These are phyloP conservation scores for Fragilaria crotonensis DNA, from an alignment of 108 stramenopile species.

Conservation along the genomic window DNA sequence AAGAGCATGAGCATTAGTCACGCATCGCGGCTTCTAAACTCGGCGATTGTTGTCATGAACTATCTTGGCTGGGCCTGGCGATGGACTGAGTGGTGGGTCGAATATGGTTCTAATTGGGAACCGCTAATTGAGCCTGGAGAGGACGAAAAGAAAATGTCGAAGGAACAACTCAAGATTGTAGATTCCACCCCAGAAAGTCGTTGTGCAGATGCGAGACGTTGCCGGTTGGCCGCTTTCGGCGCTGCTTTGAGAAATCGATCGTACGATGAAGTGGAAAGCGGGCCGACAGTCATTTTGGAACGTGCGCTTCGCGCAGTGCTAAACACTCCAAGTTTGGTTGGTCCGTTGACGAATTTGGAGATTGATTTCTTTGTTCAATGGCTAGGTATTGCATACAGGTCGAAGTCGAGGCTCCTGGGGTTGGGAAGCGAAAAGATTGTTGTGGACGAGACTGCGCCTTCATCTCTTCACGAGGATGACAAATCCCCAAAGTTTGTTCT, in stretches of 20 bases:
- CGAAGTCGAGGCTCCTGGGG: slow-evolving; percentile 56
- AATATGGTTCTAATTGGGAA: slow-evolving; percentile 69
- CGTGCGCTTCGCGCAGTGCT: slow-evolving; percentile 65
- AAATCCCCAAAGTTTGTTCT: slow-evolving; percentile 64
- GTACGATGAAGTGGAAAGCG: slow-evolving; percentile 56
- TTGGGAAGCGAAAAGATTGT: slow-evolving; percentile 70
- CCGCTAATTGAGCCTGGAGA: slow-evolving; percentile 64
- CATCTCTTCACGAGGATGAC: slow-evolving; percentile 43
- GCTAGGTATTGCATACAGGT: slow-evolving; percentile 75
- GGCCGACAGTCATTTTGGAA: slow-evolving; percentile 18
- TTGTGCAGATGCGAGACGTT: slow-evolving; percentile 60
- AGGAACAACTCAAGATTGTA: slow-evolving; percentile 66
- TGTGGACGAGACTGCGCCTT: slow-evolving; percentile 40
- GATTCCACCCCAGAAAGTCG: slow-evolving; percentile 59
- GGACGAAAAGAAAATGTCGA: slow-evolving; percentile 62
- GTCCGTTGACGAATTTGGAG: slow-evolving; percentile 64
- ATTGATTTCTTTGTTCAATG: slow-evolving; percentile 66
- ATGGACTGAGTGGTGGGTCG: slow-evolving; percentile 88
- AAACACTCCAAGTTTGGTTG: slow-evolving; percentile 63
- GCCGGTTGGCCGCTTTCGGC: slow-evolving; percentile 79
- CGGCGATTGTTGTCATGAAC: slow-evolving; percentile 51
- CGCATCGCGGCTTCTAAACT: slow-evolving; percentile 50
- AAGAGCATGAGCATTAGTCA: slow-evolving; percentile 49
- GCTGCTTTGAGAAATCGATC: slow-evolving; percentile 78
- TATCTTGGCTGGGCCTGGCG: slow-evolving; percentile 85